Base-by-base conservation (phyloP, 2,329 filamentous ascomycete species). In the Colletotrichum nymphaeae region DNA sequence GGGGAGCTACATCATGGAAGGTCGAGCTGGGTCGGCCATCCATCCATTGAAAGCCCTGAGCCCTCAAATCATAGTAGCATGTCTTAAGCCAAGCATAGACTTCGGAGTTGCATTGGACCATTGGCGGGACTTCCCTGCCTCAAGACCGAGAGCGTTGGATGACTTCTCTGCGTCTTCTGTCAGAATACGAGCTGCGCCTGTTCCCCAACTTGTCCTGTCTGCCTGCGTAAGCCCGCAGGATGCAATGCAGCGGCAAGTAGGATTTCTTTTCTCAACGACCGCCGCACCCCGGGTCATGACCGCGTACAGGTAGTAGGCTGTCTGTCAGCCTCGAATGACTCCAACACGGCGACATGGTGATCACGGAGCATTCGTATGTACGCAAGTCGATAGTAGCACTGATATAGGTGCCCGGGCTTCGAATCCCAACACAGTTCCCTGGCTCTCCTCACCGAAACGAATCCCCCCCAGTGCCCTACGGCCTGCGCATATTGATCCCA, bases 81-180 rank as follows among this genome's bases (percentile, higher is more conserved):
- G 57, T 72, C 64, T 63, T 63, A 63, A 68, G 52, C 24, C 28
- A 32, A 52, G 64, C 65, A 68, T 64, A 63, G 69, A 57, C 69
- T 60, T 35, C 19, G 3, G 19, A 63, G 56, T 56, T 49, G 46
- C 57, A 30, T 46, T 22, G 46, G 52, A 26, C n/a, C 57, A 30
- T 46, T 22, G 46, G 58, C 35, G 66, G 66, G 24, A 53, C 30
- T 69, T 69, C 52, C 32, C 66, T 69, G 64, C 35, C 22, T 52
- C 24, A 32, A 19, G 22, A 30, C n/a, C n/a, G 49, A 42, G 53
- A 14, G n/a, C 26, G 32, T 19, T 30, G 32, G 16, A 57, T 26
- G 19, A 26, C 57, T 42, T 63, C 66, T 37, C 19, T 55, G 57
- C 66, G 30, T 63, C 66, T 35, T 56, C 66, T 35, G 55, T 22